Percentiles rank a stretch among this genome's conserved stretches.
Conservation (phyloP, 768 basidiomycete genomes). For the Harrya chromipes region DNA sequence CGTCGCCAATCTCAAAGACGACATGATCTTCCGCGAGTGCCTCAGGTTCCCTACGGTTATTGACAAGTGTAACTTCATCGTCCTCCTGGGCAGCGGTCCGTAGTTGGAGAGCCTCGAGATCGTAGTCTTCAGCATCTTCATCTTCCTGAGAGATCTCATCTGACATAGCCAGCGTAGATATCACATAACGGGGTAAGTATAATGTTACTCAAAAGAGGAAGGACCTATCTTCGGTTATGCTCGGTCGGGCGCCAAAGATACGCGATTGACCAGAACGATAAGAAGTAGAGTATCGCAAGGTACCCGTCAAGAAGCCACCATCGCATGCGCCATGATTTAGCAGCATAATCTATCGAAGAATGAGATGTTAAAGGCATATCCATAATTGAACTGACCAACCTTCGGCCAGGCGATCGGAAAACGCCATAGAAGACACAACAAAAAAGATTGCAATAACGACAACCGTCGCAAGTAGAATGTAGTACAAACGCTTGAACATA, state of each 20-base stretch:
- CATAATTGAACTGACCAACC: slow-evolving; percentile 42
- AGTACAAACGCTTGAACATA: slow-evolving; percentile 87
- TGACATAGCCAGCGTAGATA: slow-evolving; percentile 84
- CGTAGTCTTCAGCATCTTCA: slow-evolving; percentile 91
- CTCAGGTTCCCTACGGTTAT: slow-evolving; percentile 48
- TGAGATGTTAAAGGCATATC: background rate
- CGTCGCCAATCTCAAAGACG: slow-evolving; percentile 91
- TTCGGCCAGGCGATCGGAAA: slow-evolving; percentile 89
- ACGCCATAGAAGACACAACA: slow-evolving; percentile 85
- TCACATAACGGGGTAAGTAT: slow-evolving; percentile 27
- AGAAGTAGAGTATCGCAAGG: slow-evolving; percentile 83
- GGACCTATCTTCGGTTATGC: slow-evolving; percentile 79
- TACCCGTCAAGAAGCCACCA: slow-evolving; percentile 99
- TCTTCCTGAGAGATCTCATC: slow-evolving; percentile 96
- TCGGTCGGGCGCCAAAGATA: slow-evolving; percentile 94
- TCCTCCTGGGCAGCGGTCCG: slow-evolving; percentile 53
- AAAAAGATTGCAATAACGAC: slow-evolving; percentile 86
- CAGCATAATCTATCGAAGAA: slow-evolving; percentile 72
- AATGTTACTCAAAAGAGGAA: background rate
- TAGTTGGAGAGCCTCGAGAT: slow-evolving; percentile 69
- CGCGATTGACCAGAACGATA: slow-evolving; percentile 74
- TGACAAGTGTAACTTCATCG: slow-evolving; percentile 71
- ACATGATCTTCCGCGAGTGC: slow-evolving; percentile 62
- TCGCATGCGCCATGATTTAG: slow-evolving; percentile 82
- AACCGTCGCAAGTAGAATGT: slow-evolving; percentile 80